Conservation (phyloP, 768 basidiomycete species). For the Lentinula sp. region DNA sequence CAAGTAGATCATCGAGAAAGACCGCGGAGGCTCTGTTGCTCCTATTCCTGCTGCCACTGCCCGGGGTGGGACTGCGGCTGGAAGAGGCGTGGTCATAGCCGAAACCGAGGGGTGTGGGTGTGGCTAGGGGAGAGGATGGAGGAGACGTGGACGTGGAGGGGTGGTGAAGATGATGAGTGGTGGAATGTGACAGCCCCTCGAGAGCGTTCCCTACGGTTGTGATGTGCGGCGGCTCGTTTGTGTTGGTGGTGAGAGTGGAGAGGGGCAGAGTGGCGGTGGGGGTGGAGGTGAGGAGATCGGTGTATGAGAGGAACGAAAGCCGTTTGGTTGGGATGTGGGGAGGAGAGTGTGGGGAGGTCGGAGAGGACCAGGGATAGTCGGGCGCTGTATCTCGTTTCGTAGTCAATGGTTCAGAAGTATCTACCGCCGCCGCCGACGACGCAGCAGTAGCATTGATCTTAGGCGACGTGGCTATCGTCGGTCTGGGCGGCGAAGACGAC, state of each 20-base stretch:
- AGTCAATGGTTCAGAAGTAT: slow-evolving; percentile 37
- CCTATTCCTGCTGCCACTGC: not conserved
- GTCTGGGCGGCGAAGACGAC: slow-evolving; percentile 1
- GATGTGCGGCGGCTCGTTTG: slow-evolving; percentile 70
- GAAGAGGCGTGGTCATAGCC: not conserved
- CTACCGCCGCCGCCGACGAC: too few species aligned
- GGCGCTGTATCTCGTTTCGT: slow-evolving; percentile 25
- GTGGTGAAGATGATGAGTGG: not conserved
- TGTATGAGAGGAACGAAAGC: slow-evolving; percentile 85
- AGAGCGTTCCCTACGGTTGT: slow-evolving; percentile 42
- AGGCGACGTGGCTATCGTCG: slow-evolving; percentile 19
- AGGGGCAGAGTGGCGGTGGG: slow-evolving; percentile 70
- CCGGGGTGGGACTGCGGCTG: too few species aligned
- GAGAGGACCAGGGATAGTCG: slow-evolving; percentile 13
- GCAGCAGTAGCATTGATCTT: too few species aligned
- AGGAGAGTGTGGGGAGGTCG: slow-evolving; percentile 17
- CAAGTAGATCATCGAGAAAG: slow-evolving; percentile 50
- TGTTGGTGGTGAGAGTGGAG: slow-evolving; percentile 63
- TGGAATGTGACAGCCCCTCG: not conserved
- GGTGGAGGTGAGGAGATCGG: slow-evolving; percentile 74
- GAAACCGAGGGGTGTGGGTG: slow-evolving; percentile 13
- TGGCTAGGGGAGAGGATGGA: not conserved
- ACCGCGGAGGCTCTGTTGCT: slow-evolving; percentile 30
- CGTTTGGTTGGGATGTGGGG: slow-evolving; percentile 48
- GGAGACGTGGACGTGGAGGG: not conserved